phyloP scores from a whole-genome alignment of 352 stramenopile genomes.

The Globisporangium recalcitrans region DNA sequence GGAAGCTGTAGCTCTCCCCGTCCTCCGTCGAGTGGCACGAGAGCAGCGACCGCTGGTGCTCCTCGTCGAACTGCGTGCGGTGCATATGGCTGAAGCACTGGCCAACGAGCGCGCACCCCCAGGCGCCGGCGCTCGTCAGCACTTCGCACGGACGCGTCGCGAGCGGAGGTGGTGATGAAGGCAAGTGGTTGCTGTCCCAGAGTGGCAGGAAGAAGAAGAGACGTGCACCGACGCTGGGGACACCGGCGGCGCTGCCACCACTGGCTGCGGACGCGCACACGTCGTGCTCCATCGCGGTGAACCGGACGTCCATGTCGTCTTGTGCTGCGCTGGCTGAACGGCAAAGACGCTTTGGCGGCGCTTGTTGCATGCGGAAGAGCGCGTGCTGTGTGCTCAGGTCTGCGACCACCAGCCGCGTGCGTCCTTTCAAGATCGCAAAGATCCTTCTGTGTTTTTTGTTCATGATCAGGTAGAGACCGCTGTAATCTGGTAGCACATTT shows the following conservation, averaged over 20 bases:
- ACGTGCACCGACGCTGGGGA: background rate
- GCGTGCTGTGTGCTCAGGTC: no score
- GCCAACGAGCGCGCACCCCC: constrained; percentile 26
- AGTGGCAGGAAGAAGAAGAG: constrained; percentile 4
- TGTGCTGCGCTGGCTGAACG: background rate
- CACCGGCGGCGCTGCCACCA: background rate
- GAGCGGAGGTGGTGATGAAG: constrained; percentile 15
- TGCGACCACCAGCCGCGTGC: no score
- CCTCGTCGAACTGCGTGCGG: constrained; percentile 60
- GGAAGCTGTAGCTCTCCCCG: constrained; percentile 26
- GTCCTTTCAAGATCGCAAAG: no score
- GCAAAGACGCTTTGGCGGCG: no score
- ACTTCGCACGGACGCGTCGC: constrained; percentile 19
- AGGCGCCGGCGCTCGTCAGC: constrained; percentile 13
- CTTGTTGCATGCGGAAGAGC: no score
- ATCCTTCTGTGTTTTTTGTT: no score
- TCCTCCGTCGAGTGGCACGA: constrained; percentile 38
- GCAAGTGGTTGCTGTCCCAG: constrained; percentile 12
- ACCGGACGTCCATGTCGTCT: constrained; percentile 3
- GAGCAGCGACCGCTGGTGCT: constrained; percentile 64
- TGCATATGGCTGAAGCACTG: constrained; percentile 57
- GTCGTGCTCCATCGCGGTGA: background rate
- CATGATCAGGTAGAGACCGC: no score
- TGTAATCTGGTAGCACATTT: no score
- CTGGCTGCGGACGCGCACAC: background rate